Evolutionary conservation across 2,329 filamentous ascomycete species (phyloP).

Genomic region (Apiospora saccharicola): DNA sequence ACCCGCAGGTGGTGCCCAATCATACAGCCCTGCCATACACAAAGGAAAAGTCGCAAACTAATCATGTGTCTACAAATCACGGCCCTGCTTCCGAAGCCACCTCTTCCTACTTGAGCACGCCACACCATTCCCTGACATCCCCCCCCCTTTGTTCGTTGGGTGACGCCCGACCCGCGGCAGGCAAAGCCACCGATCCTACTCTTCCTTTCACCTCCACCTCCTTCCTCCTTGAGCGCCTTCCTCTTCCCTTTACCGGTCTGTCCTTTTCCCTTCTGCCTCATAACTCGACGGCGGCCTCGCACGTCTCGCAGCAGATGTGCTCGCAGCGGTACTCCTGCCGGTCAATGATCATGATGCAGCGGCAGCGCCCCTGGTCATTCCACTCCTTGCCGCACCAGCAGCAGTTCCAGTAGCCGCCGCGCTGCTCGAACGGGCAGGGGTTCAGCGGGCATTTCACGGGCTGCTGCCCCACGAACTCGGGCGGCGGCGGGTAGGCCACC

Average conservation of each 20-base stretch:
- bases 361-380: constrained; percentile 58
- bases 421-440: constrained; percentile 57
- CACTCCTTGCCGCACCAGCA: constrained; percentile 64
- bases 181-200: neutral
- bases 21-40: neutral
- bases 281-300: constrained; percentile 50
- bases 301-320: constrained; percentile 61
- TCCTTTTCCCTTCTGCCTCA: constrained; percentile 22
- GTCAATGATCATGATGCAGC: constrained; percentile 60
- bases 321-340: constrained; percentile 58
- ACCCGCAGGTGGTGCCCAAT: neutral
- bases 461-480: constrained; percentile 46
- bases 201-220: neutral
- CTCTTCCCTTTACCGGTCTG: neutral
- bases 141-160: neutral
- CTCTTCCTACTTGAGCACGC: neutral
- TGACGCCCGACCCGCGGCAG: constrained; percentile 6
- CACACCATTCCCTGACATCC: neutral
- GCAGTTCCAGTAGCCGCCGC: constrained; percentile 61
- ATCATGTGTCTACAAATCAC: neutral
- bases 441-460: constrained; percentile 54
- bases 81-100: neutral
- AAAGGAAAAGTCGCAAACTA: neutral
- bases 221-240: neutral
- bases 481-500: constrained; percentile 56